These are phyloP conservation scores for Globisporangium sylvaticum DNA, from an alignment of 352 stramenopile species.

Conservation along the genomic window DNA sequence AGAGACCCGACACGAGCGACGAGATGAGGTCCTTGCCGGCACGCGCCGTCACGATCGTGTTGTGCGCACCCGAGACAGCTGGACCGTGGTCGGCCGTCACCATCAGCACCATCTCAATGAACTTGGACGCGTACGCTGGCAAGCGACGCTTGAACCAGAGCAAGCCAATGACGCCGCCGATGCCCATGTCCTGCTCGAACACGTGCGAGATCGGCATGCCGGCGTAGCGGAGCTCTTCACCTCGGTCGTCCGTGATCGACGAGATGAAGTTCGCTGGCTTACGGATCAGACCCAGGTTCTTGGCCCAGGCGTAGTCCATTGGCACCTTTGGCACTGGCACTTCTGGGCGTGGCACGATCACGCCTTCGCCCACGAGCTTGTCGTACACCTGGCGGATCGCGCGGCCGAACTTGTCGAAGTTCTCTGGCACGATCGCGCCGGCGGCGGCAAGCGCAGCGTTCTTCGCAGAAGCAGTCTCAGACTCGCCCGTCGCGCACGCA, in stretches of 20 bases:
- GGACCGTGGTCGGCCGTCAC: conserved; percentile 96
- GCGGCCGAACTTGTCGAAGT: conserved; percentile 94
- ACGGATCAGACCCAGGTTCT: conserved; percentile 93
- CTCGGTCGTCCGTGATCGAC: conserved; percentile 96
- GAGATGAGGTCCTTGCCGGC: conserved; percentile 97
- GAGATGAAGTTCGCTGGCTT: conserved; percentile 98
- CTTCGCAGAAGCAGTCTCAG: conserved; percentile 93
- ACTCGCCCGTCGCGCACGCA: conserved; percentile 90
- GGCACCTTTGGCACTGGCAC: conserved; percentile 92
- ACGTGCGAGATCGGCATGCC: conserved; percentile 95
- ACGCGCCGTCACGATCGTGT: conserved; percentile 94
- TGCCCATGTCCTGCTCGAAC: conserved; percentile 91
- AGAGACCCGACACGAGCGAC: conserved; percentile 92
- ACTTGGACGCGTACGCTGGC: conserved; percentile 89
- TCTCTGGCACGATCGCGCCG: conserved; percentile 90
- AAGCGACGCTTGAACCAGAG: conserved; percentile 95
- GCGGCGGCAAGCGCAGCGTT: conserved; percentile 89
- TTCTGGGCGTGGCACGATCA: conserved; percentile 85
- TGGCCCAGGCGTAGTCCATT: conserved; percentile 97
- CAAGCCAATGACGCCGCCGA: conserved; percentile 93
- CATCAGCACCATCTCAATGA: conserved; percentile 98
- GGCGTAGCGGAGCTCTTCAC: conserved; percentile 93
- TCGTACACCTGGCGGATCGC: conserved; percentile 90
- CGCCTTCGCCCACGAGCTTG: conserved; percentile 67
- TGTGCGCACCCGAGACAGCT: conserved; percentile 94